Percentiles rank a stretch among this genome's conserved stretches.
These are phyloP conservation scores for Solanum pinnatisectum DNA, from an alignment of 257 asterid species.

Conservation along the genomic window DNA sequence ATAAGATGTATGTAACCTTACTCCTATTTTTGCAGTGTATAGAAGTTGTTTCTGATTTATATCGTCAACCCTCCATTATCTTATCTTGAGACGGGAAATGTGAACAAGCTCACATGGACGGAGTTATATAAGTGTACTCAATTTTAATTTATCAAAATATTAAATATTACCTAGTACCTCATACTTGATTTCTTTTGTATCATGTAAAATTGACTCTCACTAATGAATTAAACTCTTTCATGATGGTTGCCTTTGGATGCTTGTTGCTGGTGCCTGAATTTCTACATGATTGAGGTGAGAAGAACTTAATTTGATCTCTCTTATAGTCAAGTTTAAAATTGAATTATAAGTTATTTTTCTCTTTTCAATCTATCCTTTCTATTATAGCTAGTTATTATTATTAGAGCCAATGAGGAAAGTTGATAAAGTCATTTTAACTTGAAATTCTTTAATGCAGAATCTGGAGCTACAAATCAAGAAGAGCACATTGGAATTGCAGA, in stretches of 20 bases:
- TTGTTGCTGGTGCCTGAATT: neutral
- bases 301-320: neutral
- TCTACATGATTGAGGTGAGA: neutral
- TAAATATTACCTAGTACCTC: neutral
- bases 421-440: neutral
- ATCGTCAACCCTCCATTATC: too few species aligned
- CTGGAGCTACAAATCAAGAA: slow-evolving; percentile 44
- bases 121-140: neutral
- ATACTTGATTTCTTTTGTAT: neutral
- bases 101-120: neutral
- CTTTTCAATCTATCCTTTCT: too few species aligned
- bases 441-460: slow-evolving; percentile 23
- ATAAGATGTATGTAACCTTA: too few species aligned
- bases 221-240: neutral
- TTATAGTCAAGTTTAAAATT: too few species aligned
- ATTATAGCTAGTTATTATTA: neutral
- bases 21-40: too few species aligned
- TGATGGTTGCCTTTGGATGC: neutral
- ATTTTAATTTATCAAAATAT: neutral
- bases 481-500: slow-evolving; percentile 22
- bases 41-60: too few species aligned
- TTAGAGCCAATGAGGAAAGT: neutral
- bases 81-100: neutral
- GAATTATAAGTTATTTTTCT: too few species aligned
- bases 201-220: neutral